Percentiles rank a stretch among this genome's conserved stretches.
These are phyloP conservation scores for Penicillium sp. DNA, from an alignment of 2,329 filamentous ascomycete species.

Conservation along the genomic window DNA sequence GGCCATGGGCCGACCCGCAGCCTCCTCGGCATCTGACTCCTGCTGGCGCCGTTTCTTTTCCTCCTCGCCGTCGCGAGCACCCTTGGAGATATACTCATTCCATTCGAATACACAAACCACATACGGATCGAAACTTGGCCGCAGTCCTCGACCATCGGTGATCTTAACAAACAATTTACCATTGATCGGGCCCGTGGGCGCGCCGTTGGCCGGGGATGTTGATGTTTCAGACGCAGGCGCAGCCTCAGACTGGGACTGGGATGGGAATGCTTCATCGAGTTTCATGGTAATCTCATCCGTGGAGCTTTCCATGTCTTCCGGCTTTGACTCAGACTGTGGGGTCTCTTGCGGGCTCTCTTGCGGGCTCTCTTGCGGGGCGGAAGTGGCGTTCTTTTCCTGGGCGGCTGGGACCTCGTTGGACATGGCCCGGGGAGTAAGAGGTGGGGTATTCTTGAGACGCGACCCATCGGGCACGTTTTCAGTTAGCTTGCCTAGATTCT, in stretches of 20 bases:
- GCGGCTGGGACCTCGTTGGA: slow-evolving; percentile 58
- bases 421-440: slow-evolving; percentile 83
- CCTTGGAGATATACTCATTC: slow-evolving; percentile 91
- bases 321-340: slow-evolving; percentile 9
- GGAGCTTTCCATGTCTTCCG: slow-evolving; percentile 27
- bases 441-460: slow-evolving; percentile 80
- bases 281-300: slow-evolving; percentile 38
- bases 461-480: slow-evolving; percentile 61
- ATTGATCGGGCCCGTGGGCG: slow-evolving; percentile 68
- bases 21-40: slow-evolving; percentile 66
- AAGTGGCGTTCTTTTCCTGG: slow-evolving; percentile 28
- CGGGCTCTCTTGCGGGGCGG: slow-evolving; percentile 16
- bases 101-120: slow-evolving; percentile 96
- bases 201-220: slow-evolving; percentile 42
- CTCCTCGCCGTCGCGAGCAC: slow-evolving; percentile 63
- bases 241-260: slow-evolving; percentile 13
- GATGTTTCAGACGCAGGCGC: background rate
- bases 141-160: slow-evolving; percentile 75
- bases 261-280: slow-evolving; percentile 36
- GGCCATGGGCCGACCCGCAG: slow-evolving; percentile 75
- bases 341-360: background rate
- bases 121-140: slow-evolving; percentile 83
- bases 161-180: slow-evolving; percentile 91
- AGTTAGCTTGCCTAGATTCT: slow-evolving; percentile 70
- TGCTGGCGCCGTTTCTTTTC: slow-evolving; percentile 59